Conservation (phyloP, 2,329 filamentous ascomycete species). For the Ceratocystis destructans region DNA sequence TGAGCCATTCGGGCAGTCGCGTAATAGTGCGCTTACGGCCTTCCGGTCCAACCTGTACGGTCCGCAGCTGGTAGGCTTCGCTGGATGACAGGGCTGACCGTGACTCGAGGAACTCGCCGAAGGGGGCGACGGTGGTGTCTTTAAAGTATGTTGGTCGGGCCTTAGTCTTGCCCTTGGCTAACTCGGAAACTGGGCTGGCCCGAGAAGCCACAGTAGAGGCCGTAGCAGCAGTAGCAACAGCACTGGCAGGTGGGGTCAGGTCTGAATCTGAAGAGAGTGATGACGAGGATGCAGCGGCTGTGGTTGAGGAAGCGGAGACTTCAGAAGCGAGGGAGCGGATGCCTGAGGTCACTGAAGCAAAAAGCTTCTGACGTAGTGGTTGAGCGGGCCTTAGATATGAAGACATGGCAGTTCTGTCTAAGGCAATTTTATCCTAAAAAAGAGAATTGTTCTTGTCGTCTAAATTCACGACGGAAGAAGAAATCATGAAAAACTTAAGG, state of each 20-base stretch:
- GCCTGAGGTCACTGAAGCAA: constrained; percentile 26
- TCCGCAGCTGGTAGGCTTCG: constrained; percentile 48
- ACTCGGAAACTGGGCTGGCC: constrained; percentile 19
- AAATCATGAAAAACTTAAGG: neutral
- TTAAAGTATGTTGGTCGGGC: constrained; percentile 44
- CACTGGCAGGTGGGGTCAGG: constrained; percentile 13
- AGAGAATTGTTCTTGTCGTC: neutral
- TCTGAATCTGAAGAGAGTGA: constrained; percentile 6
- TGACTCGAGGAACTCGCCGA: constrained; percentile 43
- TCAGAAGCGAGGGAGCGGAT: constrained; percentile 36
- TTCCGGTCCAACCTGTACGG: constrained; percentile 49
- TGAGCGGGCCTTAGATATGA: constrained; percentile 32
- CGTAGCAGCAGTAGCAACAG: constrained; percentile 20
- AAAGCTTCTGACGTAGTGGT: constrained; percentile 31
- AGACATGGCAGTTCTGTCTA: constrained; percentile 23
- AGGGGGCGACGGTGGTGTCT: constrained; percentile 41
- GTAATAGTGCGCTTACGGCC: constrained; percentile 52
- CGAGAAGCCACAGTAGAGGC: constrained; percentile 19
- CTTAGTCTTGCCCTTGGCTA: constrained; percentile 26
- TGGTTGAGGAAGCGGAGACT: constrained; percentile 27
- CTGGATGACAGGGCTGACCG: constrained; percentile 33
- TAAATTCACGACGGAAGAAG: neutral
- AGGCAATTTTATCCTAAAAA: neutral
- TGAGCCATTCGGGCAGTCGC: constrained; percentile 82
- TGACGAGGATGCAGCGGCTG: constrained; percentile 17